Conservation (phyloP, 352 stramenopile species). For the Halophytophthora batemanensis region DNA sequence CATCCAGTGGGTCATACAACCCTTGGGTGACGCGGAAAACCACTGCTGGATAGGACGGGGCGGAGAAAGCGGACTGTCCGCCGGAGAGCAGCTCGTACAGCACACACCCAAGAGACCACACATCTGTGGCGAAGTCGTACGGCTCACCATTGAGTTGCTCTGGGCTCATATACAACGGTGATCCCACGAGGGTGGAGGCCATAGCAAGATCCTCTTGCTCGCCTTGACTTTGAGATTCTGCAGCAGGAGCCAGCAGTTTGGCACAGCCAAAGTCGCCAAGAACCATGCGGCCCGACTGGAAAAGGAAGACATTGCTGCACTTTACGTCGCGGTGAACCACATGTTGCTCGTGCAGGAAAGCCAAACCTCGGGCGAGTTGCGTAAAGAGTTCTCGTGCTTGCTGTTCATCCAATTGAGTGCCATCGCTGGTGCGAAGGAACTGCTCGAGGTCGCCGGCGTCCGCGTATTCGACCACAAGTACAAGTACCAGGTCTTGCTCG, state of each 20-base stretch:
- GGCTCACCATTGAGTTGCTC: conserved; percentile 56
- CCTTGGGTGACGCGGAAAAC: conserved; percentile 44
- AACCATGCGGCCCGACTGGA: conserved; percentile 73
- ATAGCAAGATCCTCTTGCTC: conserved; percentile 14
- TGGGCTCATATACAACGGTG: conserved; percentile 76
- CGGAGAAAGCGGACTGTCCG: conserved; percentile 57
- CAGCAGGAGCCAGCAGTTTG: conserved; percentile 30
- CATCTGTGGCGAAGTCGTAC: conserved; percentile 59
- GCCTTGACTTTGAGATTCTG: not conserved
- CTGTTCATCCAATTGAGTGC: conserved; percentile 4
- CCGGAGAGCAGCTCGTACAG: conserved; percentile 64
- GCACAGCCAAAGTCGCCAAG: conserved; percentile 73
- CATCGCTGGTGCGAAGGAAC: conserved; percentile 19
- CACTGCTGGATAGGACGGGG: conserved; percentile 41
- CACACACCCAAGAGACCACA: conserved; percentile 84
- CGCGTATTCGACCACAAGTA: conserved; percentile 71
- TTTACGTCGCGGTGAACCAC: conserved; percentile 88
- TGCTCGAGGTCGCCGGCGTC: conserved; percentile 56
- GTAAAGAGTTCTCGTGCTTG: conserved; percentile 31
- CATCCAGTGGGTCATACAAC: conserved; percentile 25
- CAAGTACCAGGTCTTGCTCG: conserved; percentile 25
- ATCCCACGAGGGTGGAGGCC: conserved; percentile 56
- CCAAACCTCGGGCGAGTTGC: conserved; percentile 86
- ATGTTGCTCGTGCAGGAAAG: conserved; percentile 50
- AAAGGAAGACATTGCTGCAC: conserved; percentile 81